phyloP scores from a whole-genome alignment of 441 rosid species.

The Sinapis alba region DNA sequence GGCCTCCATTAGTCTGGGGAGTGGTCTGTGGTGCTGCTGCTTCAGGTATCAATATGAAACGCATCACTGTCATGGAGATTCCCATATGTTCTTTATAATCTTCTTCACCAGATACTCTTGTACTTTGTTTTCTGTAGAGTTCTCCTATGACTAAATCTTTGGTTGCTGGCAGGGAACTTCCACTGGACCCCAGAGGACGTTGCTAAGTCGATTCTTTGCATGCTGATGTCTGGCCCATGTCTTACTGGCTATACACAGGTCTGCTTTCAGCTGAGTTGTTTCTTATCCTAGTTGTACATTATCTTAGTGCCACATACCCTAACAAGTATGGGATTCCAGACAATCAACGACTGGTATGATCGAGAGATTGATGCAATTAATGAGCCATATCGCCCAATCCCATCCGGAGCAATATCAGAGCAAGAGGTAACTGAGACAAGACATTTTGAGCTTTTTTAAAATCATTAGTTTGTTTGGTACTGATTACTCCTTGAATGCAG shows the following conservation, averaged over 20 bases:
- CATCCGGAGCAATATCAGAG: constrained; percentile 94
- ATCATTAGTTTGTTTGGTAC: too few species aligned
- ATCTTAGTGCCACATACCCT: constrained; percentile 23
- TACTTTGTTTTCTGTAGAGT: background rate
- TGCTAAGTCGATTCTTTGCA: constrained; percentile 88
- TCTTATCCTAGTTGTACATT: constrained; percentile 20
- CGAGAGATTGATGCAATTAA: constrained; percentile 96
- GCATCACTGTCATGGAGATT: background rate
- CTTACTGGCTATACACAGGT: constrained; percentile 99
- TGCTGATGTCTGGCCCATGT: constrained; percentile 96
- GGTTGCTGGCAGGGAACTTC: constrained; percentile 69
- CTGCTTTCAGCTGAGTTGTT: constrained; percentile 12
- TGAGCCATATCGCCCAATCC: constrained; percentile 98
- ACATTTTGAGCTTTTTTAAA: background rate
- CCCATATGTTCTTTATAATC: background rate
- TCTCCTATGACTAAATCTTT: constrained; percentile 3
- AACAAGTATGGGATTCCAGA: constrained; percentile 49
- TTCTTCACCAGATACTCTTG: constrained; percentile 1
- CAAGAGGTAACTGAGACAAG: constrained; percentile 55
- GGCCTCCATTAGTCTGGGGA: constrained; percentile 99
- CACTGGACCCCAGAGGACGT: constrained; percentile 95
- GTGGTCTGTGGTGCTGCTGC: constrained; percentile 99
- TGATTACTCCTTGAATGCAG: constrained; percentile 43
- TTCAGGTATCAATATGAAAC: constrained; percentile 58
- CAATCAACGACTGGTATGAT: constrained; percentile 93